Evolutionary conservation across 169 alveolate genomes (phyloP).

Genomic region (Cryptosporidium bovis): DNA sequence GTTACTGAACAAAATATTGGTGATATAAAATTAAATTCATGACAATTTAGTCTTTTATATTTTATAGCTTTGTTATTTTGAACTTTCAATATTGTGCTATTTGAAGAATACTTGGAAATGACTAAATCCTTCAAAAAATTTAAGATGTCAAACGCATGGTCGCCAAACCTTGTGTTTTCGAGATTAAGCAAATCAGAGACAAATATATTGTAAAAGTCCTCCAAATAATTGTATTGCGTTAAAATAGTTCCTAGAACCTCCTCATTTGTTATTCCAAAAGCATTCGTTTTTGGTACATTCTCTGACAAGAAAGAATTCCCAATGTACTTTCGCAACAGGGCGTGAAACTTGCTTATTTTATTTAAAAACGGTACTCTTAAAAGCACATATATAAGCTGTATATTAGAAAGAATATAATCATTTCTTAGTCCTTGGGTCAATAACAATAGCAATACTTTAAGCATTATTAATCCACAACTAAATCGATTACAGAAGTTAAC

Average conservation of each 20-base stretch:
- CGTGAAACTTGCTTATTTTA: slow-evolving; percentile 17
- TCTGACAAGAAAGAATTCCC: background rate
- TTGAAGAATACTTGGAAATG: background rate
- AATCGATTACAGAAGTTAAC: slow-evolving; percentile 14
- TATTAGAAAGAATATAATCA: slow-evolving; percentile 34
- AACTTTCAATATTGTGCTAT: background rate
- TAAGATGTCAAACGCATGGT: background rate
- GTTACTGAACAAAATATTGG: background rate
- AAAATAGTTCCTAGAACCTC: background rate
- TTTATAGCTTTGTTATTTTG: no score
- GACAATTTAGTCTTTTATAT: no score
- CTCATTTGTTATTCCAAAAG: background rate
- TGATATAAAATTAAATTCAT: background rate
- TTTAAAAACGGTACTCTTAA: slow-evolving; percentile 13
- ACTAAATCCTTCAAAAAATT: background rate
- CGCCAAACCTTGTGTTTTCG: background rate
- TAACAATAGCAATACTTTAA: background rate
- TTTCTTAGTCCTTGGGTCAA: slow-evolving; percentile 4
- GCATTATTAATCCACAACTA: slow-evolving; percentile 29
- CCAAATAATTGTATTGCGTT: background rate
- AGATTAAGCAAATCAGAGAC: background rate
- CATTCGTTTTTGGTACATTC: background rate
- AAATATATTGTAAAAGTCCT: background rate
- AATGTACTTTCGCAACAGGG: background rate
- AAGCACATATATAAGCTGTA: slow-evolving; percentile 26